Evolutionary conservation across 2,329 filamentous ascomycete genomes (phyloP).

Genomic region (Diaporthe velutina): DNA sequence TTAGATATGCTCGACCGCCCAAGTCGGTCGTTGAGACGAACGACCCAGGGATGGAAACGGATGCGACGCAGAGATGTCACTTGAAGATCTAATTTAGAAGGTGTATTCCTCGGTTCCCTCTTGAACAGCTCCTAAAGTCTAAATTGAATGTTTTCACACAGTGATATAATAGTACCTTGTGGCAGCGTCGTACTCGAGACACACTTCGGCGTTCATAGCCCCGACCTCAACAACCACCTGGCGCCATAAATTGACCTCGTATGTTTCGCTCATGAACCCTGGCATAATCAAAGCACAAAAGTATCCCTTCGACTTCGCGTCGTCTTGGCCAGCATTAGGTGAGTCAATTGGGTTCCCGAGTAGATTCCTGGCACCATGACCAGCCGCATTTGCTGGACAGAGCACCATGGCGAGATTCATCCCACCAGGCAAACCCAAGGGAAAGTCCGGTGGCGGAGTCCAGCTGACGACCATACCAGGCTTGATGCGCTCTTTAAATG

Average conservation of each 20-base stretch:
- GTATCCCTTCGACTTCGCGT: not conserved
- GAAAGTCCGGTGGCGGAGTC: not conserved
- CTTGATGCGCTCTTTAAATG: not conserved
- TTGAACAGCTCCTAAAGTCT: too few species aligned
- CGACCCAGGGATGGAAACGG: too few species aligned
- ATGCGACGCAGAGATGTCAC: too few species aligned
- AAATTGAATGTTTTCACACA: not conserved
- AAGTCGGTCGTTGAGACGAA: too few species aligned
- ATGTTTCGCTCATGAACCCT: not conserved
- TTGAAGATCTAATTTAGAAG: too few species aligned
- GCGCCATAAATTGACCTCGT: not conserved
- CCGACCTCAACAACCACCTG: not conserved
- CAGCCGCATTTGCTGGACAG: not conserved
- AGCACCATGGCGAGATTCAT: not conserved
- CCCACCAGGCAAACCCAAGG: not conserved
- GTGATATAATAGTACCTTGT: not conserved
- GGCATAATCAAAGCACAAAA: not conserved
- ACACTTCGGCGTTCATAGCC: not conserved
- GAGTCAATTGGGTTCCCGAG: not conserved
- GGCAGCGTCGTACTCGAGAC: not conserved
- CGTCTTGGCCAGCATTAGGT: not conserved
- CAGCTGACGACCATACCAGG: not conserved
- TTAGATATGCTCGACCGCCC: not conserved
- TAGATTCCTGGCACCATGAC: not conserved
- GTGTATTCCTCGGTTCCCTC: too few species aligned